Base-by-base conservation (phyloP, 2,329 filamentous ascomycete genomes). In the Verticillium isaacii region DNA sequence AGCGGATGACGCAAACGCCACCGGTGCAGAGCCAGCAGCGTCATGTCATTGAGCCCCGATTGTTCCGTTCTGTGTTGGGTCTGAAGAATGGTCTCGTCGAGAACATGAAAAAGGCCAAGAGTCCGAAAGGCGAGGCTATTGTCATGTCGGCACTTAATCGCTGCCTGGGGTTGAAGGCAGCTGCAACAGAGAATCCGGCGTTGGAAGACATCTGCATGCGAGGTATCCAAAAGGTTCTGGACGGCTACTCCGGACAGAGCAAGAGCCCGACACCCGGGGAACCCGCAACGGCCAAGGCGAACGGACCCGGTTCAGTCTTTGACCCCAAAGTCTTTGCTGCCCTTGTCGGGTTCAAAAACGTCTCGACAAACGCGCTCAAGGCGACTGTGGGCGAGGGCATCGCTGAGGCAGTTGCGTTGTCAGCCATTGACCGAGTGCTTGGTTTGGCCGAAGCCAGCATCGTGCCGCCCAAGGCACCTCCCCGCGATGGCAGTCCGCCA, bases 81-180 rank as follows among this genome's bases (percentile, higher is more conserved):
- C 77, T 84, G 68, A 81, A 80, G 66, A 76, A 77, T 12, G 78
- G 80, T 11, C 72, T 84, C 17, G 74, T 79, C 12, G 74, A 77
- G 59, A 80, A 80, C 61, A 73, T 83, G 52, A 74, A 74, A 58
- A 78, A 77, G 64, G 76, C 77, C 1, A 73, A 75, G 15, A 74
- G 74, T 14, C 75, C 77, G 32, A 74, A 77, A 61, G 74, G 79
- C 17, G 77, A 82, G 61, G 78, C 76, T 29, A 77, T 83, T 29
- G 79, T 82, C 63, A 81, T 83, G 76, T 82, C 80, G 7, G 82
- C 82, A 14, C 72, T 84, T 64, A 83, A 83, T 64, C 80, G 81
- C 32, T 80, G 77, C 55, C 70, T 84, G 11, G 80, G 80, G 0
- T 74, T 85, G 56, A 78, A 82, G 63, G 74, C 74, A 29, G 73